Evolutionary conservation across 31 red algal species (phyloP).

Genomic region (Pterothamnion heteromorphum): DNA sequence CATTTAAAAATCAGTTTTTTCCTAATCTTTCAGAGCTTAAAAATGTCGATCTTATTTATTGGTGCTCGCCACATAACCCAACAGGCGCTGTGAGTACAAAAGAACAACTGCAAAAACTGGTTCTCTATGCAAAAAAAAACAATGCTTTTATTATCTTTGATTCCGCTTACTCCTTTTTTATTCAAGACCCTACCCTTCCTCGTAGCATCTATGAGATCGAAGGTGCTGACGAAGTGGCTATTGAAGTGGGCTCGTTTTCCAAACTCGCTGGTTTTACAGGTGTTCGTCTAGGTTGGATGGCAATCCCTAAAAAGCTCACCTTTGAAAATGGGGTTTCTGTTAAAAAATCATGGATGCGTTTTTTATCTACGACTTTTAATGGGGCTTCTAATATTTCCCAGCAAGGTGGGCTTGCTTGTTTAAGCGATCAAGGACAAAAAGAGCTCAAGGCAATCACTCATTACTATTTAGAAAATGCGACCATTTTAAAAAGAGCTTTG

Average conservation of each 20-base stretch:
- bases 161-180: constrained; percentile 95
- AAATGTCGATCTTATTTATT: constrained; percentile 92
- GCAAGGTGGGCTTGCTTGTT: constrained; percentile 78
- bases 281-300: constrained; percentile 92
- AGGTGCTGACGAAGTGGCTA: constrained; percentile 72
- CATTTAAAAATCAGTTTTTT: constrained; percentile 85
- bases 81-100: constrained; percentile 87
- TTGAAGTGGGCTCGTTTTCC: constrained; percentile 91
- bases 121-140: constrained; percentile 84
- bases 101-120: constrained; percentile 72
- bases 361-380: constrained; percentile 94
- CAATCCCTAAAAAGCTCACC: constrained; percentile 70
- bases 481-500: constrained; percentile 70
- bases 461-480: constrained; percentile 90
- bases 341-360: constrained; percentile 69
- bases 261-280: constrained; percentile 99
- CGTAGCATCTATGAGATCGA: constrained; percentile 86
- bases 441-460: constrained; percentile 74
- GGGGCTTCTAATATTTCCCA: constrained; percentile 91
- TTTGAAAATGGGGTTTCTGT: constrained; percentile 80
- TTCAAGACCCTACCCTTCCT: constrained; percentile 67
- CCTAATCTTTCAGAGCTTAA: constrained; percentile 65
- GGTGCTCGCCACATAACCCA: constrained; percentile 97
- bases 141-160: constrained; percentile 93
- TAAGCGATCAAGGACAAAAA: constrained; percentile 63